phyloP scores from a whole-genome alignment of 2,329 filamentous ascomycete species.

The Curvularia verruculosa region DNA sequence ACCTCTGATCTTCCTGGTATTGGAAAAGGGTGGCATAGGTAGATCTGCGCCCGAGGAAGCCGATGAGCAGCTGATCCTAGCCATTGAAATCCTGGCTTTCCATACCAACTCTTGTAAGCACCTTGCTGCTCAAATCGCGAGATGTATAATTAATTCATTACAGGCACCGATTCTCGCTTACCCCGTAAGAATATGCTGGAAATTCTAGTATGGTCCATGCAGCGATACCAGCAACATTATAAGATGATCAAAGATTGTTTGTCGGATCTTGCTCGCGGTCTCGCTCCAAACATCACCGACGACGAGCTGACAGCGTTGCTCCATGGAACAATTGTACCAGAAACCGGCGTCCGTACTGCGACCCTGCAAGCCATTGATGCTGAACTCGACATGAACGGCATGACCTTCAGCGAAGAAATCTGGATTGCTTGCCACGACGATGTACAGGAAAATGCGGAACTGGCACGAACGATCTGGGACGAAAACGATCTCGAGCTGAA shows the following conservation, averaged over 20 bases:
- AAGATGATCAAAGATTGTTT: conserved; percentile 94
- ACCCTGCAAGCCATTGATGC: conserved; percentile 88
- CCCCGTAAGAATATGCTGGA: conserved; percentile 77
- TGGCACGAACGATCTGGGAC: conserved; percentile 91
- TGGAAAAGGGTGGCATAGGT: conserved; percentile 80
- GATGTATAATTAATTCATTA: conserved; percentile 22
- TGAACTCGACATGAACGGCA: conserved; percentile 88
- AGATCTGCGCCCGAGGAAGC: conserved; percentile 71
- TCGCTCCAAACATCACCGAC: conserved; percentile 78
- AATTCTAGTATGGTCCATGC: conserved; percentile 80
- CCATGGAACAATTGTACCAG: conserved; percentile 77
- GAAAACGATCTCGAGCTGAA: conserved; percentile 81
- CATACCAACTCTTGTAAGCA: conserved; percentile 76
- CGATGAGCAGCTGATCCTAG: conserved; percentile 88
- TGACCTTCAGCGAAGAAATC: conserved; percentile 85
- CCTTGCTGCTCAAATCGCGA: not conserved
- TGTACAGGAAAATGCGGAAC: conserved; percentile 80
- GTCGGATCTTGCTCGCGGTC: conserved; percentile 79
- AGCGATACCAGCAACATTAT: conserved; percentile 89
- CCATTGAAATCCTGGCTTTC: conserved; percentile 85
- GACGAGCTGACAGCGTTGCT: conserved; percentile 79
- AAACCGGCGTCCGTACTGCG: conserved; percentile 79
- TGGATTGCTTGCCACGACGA: conserved; percentile 95
- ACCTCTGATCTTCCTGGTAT: conserved; percentile 78
- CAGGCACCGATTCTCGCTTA: conserved; percentile 70